Conservation (phyloP, 352 stramenopile species). For the Phytopythium cucurbitacearum region DNA sequence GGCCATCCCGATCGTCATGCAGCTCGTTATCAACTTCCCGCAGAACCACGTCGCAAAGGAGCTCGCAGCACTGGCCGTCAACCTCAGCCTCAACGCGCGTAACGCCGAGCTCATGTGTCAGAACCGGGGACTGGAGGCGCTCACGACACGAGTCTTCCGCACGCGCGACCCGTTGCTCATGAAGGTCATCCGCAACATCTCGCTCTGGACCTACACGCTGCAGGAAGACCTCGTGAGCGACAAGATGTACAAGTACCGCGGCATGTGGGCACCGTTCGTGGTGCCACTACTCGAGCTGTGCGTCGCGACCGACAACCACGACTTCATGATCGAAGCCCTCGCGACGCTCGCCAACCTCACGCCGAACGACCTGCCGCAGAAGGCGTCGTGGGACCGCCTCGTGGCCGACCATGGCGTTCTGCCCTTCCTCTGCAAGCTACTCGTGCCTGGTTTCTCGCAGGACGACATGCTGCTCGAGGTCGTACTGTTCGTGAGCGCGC, state of each 20-base stretch:
- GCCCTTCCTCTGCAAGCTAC: constrained; percentile 89
- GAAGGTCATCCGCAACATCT: constrained; percentile 92
- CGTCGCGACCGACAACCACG: constrained; percentile 86
- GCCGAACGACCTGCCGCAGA: constrained; percentile 81
- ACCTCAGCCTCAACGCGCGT: constrained; percentile 89
- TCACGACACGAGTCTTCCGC: constrained; percentile 86
- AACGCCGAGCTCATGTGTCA: constrained; percentile 91
- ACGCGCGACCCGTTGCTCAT: constrained; percentile 91
- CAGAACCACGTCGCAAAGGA: constrained; percentile 91
- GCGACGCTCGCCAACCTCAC: constrained; percentile 93
- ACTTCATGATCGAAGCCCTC: constrained; percentile 92
- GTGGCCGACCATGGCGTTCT: constrained; percentile 84
- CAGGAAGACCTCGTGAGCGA: constrained; percentile 86
- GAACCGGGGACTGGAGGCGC: constrained; percentile 82
- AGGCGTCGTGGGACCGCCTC: constrained; percentile 88
- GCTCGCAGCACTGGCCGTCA: constrained; percentile 92
- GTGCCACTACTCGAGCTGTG: constrained; percentile 86
- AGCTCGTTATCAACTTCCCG: constrained; percentile 93
- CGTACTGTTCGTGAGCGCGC: constrained; percentile 77
- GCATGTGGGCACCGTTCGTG: constrained; percentile 91
- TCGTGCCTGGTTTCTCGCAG: constrained; percentile 90
- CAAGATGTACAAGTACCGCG: constrained; percentile 88
- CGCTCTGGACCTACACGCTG: constrained; percentile 88
- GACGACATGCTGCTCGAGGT: constrained; percentile 91
- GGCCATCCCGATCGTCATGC: constrained; percentile 92